Percentiles rank a stretch among this genome's conserved stretches.
These are phyloP conservation scores for Straminergon stramineum DNA, from an alignment of 225 moss, liverwort and hornwort species.

Conservation along the genomic window DNA sequence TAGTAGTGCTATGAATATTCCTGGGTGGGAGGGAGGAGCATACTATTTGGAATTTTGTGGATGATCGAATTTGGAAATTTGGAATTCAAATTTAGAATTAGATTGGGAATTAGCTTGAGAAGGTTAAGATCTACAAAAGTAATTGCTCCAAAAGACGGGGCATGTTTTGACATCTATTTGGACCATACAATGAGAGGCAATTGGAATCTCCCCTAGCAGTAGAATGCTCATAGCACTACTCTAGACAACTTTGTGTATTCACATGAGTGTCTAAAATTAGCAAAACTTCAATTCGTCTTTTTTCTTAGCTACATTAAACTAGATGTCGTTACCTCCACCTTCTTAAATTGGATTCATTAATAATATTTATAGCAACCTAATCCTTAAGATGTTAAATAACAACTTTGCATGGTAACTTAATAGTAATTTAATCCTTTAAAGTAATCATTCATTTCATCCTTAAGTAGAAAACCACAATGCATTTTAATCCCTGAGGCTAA, in stretches of 20 bases:
- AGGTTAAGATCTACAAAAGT: background rate
- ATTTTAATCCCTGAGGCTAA: background rate
- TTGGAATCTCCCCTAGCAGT: fast-evolving
- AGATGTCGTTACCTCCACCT: background rate
- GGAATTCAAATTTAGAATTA: background rate
- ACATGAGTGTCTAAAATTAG: background rate
- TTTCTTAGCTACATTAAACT: background rate
- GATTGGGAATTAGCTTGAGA: no score
- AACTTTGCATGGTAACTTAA: background rate
- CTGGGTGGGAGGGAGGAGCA: fast-evolving
- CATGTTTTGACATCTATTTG: background rate
- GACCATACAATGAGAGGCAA: background rate
- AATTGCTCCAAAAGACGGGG: fast-evolving
- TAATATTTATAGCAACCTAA: background rate
- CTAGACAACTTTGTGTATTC: fast-evolving
- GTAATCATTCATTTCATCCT: no score
- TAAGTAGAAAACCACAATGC: background rate
- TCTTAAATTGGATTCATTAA: background rate
- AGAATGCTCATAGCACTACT: background rate
- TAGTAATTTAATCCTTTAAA: background rate
- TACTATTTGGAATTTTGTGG: no score
- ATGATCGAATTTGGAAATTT: background rate
- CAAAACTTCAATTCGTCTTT: background rate
- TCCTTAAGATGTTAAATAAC: background rate
- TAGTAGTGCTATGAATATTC: background rate